A percentile compares a stretch with the other conserved stretches of the same genome.
phyloP scores from a whole-genome alignment of 768 basidiomycete species.

The Mycena rosella region DNA sequence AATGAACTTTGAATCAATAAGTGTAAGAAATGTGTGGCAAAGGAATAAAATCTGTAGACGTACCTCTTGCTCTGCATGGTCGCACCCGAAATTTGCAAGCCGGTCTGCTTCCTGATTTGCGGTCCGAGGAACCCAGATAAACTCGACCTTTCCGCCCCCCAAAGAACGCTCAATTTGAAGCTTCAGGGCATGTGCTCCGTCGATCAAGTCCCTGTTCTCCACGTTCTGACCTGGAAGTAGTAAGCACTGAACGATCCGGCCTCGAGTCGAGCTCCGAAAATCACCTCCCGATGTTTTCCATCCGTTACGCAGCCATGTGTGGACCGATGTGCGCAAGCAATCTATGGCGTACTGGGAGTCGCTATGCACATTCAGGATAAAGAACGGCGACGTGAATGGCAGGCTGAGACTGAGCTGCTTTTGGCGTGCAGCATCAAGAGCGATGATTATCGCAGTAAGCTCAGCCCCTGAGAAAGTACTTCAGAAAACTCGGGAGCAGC shows the following conservation, averaged over 20 bases:
- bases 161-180: not conserved
- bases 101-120: not conserved
- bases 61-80: not conserved
- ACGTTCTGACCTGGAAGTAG: not conserved
- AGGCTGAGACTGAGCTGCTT: not conserved
- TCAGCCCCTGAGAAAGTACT: too few relatives aligned
- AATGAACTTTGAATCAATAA: not conserved
- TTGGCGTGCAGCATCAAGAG: not conserved
- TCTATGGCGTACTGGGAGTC: conserved; percentile 8
- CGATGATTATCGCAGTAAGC: conserved; percentile 5
- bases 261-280: not conserved
- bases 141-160: not conserved
- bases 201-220: conserved; percentile 2
- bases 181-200: not conserved
- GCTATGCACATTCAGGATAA: not conserved
- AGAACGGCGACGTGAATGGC: not conserved
- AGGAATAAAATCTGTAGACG: not conserved
- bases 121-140: conserved; percentile 3
- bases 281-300: not conserved
- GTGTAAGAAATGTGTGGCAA: not conserved
- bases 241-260: not conserved
- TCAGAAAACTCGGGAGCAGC: too few relatives aligned
- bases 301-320: not conserved
- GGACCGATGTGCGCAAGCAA: not conserved
- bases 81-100: conserved; percentile 7